A percentile compares a stretch with the other conserved stretches of the same genome.
phyloP scores from a whole-genome alignment of 805 yeast genomes.

The Candida germanica region DNA sequence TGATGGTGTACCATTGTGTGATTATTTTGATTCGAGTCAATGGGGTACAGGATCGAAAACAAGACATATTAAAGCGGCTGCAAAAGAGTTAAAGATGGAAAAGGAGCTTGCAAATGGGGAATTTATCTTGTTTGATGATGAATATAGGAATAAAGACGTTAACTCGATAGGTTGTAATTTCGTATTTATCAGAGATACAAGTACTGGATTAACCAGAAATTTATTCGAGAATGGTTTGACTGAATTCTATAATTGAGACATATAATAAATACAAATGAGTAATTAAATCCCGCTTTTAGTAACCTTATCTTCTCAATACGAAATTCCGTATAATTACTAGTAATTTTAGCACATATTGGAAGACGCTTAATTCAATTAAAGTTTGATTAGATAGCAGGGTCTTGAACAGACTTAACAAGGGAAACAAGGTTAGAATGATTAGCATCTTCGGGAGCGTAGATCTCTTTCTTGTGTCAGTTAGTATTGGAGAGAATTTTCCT shows the following conservation, averaged over 20 bases:
- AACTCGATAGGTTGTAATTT: constrained; percentile 68
- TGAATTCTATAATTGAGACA: constrained; percentile 23
- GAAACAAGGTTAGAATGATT: constrained; percentile 45
- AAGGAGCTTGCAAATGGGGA: constrained; percentile 43
- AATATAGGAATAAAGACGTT: constrained; percentile 73
- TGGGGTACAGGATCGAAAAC: constrained; percentile 69
- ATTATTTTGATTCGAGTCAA: constrained; percentile 55
- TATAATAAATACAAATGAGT: not conserved
- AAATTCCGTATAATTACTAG: constrained; percentile 1
- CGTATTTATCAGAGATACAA: constrained; percentile 57
- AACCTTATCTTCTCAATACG: not conserved
- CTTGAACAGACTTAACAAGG: constrained; percentile 43
- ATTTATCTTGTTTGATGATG: constrained; percentile 70
- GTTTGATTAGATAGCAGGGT: constrained; percentile 18
- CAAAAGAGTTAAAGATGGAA: constrained; percentile 45
- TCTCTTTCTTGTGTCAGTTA: constrained; percentile 40
- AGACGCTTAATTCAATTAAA: constrained; percentile 18
- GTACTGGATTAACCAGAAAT: constrained; percentile 52
- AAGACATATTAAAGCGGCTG: constrained; percentile 51
- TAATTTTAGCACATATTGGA: constrained; percentile 11
- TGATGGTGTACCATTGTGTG: constrained; percentile 46
- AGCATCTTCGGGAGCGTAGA: constrained; percentile 44
- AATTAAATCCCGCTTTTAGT: too few relatives aligned
- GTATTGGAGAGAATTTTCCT: too few relatives aligned
- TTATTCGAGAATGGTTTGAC: constrained; percentile 47